Conservation (phyloP, 2,329 filamentous ascomycete species). For the Lecanicillium sp. region DNA sequence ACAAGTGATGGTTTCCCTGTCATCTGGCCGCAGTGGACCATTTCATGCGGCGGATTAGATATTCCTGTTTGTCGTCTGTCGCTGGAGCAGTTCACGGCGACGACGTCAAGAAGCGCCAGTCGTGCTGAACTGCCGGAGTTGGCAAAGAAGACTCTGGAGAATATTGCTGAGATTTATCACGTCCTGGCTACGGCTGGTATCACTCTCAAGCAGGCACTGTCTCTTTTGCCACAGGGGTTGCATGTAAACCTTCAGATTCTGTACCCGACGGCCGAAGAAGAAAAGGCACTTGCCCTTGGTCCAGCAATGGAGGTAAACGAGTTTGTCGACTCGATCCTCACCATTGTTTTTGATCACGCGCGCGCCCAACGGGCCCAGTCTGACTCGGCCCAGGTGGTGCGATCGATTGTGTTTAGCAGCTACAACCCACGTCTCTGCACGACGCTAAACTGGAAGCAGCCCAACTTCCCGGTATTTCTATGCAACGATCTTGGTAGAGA, state of each 20-base stretch:
- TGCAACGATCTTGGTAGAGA: conserved; percentile 82
- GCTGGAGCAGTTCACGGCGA: conserved; percentile 58
- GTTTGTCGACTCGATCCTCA: conserved; percentile 76
- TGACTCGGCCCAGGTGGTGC: conserved; percentile 54
- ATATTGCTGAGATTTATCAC: conserved; percentile 60
- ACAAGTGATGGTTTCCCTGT: conserved; percentile 83
- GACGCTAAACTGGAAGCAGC: conserved; percentile 97
- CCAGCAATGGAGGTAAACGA: conserved; percentile 76
- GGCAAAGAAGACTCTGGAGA: conserved; percentile 37
- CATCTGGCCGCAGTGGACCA: conserved; percentile 77
- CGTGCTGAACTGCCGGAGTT: conserved; percentile 35
- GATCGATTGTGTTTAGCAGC: conserved; percentile 89
- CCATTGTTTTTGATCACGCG: conserved; percentile 85
- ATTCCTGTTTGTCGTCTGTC: conserved; percentile 75
- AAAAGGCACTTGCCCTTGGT: conserved; percentile 59
- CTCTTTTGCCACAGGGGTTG: conserved; percentile 66
- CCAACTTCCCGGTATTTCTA: conserved; percentile 92
- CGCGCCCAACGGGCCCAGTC: conserved; percentile 55
- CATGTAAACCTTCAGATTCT: conserved; percentile 89
- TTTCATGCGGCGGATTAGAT: conserved; percentile 66
- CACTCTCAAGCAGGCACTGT: conserved; percentile 70
- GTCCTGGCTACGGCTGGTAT: conserved; percentile 68
- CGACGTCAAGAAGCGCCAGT: conserved; percentile 35
- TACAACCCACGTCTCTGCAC: conserved; percentile 88
- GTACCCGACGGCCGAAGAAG: conserved; percentile 71